A percentile compares a stretch with the other conserved stretches of the same genome.
Conservation (phyloP, 805 yeast genomes). For the Kockiozyma suomiensis region DNA sequence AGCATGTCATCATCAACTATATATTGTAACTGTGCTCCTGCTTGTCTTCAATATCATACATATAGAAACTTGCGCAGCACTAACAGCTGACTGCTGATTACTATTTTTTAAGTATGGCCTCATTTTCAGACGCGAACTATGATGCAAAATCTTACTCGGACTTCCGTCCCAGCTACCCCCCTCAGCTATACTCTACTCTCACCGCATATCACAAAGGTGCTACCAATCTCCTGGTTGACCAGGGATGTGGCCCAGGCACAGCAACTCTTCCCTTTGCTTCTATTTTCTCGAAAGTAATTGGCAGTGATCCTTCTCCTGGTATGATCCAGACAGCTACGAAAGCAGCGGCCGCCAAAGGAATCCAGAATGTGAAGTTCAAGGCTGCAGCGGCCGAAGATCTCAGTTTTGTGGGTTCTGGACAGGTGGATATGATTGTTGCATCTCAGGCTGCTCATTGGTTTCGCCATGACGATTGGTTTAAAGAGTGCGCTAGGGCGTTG, state of each 20-base stretch:
- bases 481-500: constrained; percentile 53
- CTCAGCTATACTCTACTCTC: constrained; percentile 50
- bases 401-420: constrained; percentile 32
- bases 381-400: constrained; percentile 34
- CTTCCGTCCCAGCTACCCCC: constrained; percentile 71
- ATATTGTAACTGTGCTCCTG: no score
- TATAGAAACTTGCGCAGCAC: no score
- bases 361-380: constrained; percentile 23
- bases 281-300: constrained; percentile 55
- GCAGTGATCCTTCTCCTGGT: constrained; percentile 60
- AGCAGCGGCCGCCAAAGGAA: constrained; percentile 36
- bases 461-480: constrained; percentile 56
- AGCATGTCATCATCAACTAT: no score
- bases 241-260: constrained; percentile 82
- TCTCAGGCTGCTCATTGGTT: constrained; percentile 92
- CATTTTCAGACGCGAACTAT: constrained; percentile 23
- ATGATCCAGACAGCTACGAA: constrained; percentile 57
- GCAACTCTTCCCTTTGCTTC: constrained; percentile 58
- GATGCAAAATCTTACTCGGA: constrained; percentile 47
- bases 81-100: background rate
- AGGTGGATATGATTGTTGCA: constrained; percentile 69
- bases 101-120: constrained; percentile 3
- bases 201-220: constrained; percentile 46
- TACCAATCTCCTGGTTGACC: constrained; percentile 55
- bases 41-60: no score